Evolutionary conservation across 2,329 filamentous ascomycete species (phyloP).

Genomic region (Claviceps sp.): DNA sequence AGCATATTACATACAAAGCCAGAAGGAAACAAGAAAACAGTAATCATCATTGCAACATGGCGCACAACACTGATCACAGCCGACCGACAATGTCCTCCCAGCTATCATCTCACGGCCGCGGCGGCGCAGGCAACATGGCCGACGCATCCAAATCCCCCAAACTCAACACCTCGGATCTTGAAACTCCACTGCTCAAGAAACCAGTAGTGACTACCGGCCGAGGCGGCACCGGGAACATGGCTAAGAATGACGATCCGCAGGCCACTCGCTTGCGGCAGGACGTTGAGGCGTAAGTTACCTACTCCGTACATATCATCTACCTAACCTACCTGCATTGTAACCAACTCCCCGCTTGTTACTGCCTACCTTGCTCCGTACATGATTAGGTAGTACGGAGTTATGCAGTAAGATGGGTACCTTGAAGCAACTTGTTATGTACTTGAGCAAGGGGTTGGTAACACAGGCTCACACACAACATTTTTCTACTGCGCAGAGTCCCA

Average conservation of each 20-base stretch:
- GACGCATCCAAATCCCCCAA: conserved; percentile 37
- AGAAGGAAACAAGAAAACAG: neutral
- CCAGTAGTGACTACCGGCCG: conserved; percentile 81
- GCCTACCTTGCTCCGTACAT: no score
- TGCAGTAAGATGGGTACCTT: no score
- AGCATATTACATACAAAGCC: neutral
- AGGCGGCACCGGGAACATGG: conserved; percentile 82
- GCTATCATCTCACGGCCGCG: conserved; percentile 56
- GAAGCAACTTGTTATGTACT: no score
- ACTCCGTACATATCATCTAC: no score
- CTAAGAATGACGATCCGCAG: conserved; percentile 52
- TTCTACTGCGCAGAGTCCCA: conserved; percentile 26
- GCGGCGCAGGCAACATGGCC: conserved; percentile 65
- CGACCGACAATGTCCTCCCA: conserved; percentile 15
- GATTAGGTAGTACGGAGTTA: no score
- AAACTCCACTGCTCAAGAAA: conserved; percentile 72
- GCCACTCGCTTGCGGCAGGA: conserved; percentile 74
- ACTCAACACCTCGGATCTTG: conserved; percentile 48
- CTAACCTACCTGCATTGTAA: neutral
- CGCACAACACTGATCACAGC: neutral
- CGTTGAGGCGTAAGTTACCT: conserved; percentile 49
- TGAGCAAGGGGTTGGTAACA: no score
- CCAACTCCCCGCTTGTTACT: neutral
- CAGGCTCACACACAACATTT: neutral
- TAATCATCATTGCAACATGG: neutral